Conservation (phyloP, 2,329 filamentous ascomycete species). For the Colletotrichum ledebouriae region DNA sequence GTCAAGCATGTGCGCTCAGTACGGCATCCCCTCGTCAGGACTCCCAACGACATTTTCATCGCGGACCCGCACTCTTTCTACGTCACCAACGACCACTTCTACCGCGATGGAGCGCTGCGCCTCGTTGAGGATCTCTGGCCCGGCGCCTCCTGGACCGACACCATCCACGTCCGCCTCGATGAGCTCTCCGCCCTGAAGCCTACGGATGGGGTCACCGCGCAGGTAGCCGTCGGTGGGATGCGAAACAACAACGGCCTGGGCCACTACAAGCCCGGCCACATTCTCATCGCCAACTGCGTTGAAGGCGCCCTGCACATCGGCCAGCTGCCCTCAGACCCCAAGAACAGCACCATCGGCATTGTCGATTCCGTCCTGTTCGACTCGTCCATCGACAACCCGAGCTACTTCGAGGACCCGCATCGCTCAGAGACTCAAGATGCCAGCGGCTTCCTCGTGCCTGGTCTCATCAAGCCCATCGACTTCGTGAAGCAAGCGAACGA, state of each 20-base stretch:
- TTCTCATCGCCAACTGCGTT: conserved; percentile 58
- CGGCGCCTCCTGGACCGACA: conserved; percentile 62
- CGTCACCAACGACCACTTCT: conserved; percentile 72
- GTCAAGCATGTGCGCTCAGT: conserved; percentile 66
- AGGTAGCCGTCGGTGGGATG: conserved; percentile 58
- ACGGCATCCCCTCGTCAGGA: conserved; percentile 64
- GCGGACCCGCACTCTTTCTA: conserved; percentile 62
- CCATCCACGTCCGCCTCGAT: conserved; percentile 53
- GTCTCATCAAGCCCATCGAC: conserved; percentile 58
- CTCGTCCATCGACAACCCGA: conserved; percentile 68
- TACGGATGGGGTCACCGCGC: conserved; percentile 55
- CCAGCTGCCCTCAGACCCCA: conserved; percentile 39
- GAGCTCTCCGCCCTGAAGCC: conserved; percentile 23
- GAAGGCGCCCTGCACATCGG: conserved; percentile 63
- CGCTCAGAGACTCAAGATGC: conserved; percentile 57
- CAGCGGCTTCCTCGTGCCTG: conserved; percentile 67
- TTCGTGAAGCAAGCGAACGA: conserved; percentile 51
- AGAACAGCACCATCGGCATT: conserved; percentile 55
- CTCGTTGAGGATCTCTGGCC: conserved; percentile 60
- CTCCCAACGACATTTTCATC: conserved; percentile 71
- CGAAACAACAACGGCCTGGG: conserved; percentile 71
- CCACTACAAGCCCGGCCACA: conserved; percentile 59
- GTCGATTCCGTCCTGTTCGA: conserved; percentile 59
- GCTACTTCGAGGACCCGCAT: conserved; percentile 68
- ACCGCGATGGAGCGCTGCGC: conserved; percentile 62